Base-by-base conservation (phyloP, 73 alveolate species). In the Paramecium biaurelia region DNA sequence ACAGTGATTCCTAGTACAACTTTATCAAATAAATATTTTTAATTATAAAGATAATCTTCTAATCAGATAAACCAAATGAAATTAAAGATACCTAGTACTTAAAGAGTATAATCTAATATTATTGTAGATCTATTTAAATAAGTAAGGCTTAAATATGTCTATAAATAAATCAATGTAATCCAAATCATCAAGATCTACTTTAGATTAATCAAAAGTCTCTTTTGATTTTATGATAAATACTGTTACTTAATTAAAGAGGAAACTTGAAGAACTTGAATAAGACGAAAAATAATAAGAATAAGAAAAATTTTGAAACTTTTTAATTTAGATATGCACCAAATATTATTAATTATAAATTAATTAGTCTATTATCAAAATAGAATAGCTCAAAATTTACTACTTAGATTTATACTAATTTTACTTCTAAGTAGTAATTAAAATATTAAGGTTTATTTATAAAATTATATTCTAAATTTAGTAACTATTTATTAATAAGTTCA, bases 111-210 rank as follows among this genome's bases (percentile, higher is more conserved):
- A 18, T 58, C 7, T 24, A 10, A 3, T 26, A 59, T 24, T 70
- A 32, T 18, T 32, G 14, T 18, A 70, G 86, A 70, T 70, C 4
- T 70, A 70, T 70, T 21, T 37, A 0, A 28, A 70, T 70, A 70
- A 32, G 11, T 35, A 70, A 35, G 86, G 86, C 18, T 70, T 70
- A 70, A 18, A 70, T 28, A 70, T 70, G 24, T 70, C 86, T n/a
- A 2, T 21, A 30, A 70, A 70, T 37, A 24, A 70, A 18, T 70
- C 86, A 5, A 24, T 32, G 20, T 28, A 70, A 70, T 70, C 86
- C 1, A 70, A 32, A 70, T 70, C 86, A 24, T 70, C 86, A 28
- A 70, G 41, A 70, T 70, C 86, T 70, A 70, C 86, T 35, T 35
- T 28, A 32, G 86, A 70, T 30, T 70, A 70, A 70, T 70, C 86